A percentile compares a stretch with the other conserved stretches of the same genome.
Evolutionary conservation across 495 filamentous ascomycete species (phyloP).

Genomic region (Clohesyomyces aquaticus): DNA sequence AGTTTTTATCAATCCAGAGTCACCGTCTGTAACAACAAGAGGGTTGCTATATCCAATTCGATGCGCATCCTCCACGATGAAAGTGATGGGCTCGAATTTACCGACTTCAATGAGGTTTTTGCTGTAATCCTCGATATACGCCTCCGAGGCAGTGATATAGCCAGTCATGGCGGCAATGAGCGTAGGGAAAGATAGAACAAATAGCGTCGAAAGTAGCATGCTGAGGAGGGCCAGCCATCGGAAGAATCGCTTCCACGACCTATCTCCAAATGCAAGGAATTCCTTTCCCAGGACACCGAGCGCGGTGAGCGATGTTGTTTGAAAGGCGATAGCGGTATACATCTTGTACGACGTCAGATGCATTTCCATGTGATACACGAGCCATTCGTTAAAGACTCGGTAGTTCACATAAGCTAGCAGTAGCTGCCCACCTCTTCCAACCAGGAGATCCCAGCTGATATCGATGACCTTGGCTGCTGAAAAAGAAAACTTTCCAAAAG

Average conservation of each 20-base stretch:
- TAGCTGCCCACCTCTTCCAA: constrained; percentile 42
- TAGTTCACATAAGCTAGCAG: constrained; percentile 41
- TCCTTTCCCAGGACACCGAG: constrained; percentile 28
- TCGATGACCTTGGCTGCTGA: constrained; percentile 42
- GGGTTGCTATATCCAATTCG: constrained; percentile 25
- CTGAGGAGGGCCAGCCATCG: constrained; percentile 29
- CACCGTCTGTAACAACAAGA: constrained; percentile 1
- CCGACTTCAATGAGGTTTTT: constrained; percentile 24
- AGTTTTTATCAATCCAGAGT: background rate
- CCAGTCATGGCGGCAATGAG: constrained; percentile 40
- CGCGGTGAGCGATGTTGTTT: constrained; percentile 22
- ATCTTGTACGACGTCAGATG: constrained; percentile 36
- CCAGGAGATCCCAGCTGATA: constrained; percentile 41
- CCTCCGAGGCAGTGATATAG: constrained; percentile 26
- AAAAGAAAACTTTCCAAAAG: constrained; percentile 48
- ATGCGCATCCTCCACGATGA: constrained; percentile 14
- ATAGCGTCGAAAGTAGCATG: constrained; percentile 37
- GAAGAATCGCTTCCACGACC: constrained; percentile 21
- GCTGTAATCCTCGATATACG: constrained; percentile 13
- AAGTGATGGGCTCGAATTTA: constrained; percentile 8
- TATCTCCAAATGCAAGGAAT: constrained; percentile 21
- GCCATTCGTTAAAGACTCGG: constrained; percentile 40
- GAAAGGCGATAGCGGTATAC: constrained; percentile 39
- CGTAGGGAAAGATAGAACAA: constrained; percentile 41
- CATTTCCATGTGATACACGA: constrained; percentile 38